phyloP scores from a whole-genome alignment of 202 grass and related monocot genomes.

The Hordeum pubiflorum region DNA sequence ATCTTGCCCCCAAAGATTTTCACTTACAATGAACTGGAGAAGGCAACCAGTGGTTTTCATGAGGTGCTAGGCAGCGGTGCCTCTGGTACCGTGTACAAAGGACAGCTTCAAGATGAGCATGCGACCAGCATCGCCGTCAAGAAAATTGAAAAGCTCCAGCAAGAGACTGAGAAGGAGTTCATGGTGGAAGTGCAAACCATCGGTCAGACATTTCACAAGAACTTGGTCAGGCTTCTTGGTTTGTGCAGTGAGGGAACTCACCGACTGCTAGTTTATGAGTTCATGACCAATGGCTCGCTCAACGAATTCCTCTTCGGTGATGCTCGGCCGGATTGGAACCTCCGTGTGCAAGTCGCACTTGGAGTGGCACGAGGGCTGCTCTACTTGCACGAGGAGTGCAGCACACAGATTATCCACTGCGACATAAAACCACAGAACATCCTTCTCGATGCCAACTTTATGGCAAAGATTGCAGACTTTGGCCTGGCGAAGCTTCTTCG shows the following conservation, averaged over 20 bases:
- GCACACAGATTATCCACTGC: constrained; percentile 69
- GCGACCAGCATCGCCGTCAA: constrained; percentile 42
- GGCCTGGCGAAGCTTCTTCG: constrained; percentile 69
- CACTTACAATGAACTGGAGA: constrained; percentile 43
- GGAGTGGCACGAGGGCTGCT: constrained; percentile 49
- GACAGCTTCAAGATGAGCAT: constrained; percentile 23
- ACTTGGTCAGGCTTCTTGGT: constrained; percentile 50
- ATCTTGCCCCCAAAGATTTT: constrained; percentile 25
- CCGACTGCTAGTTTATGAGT: constrained; percentile 58
- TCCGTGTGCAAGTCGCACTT: constrained; percentile 36
- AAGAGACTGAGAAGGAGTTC: constrained; percentile 60
- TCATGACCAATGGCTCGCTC: constrained; percentile 62
- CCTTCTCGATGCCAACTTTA: constrained; percentile 35
- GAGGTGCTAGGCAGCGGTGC: constrained; percentile 42
- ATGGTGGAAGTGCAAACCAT: constrained; percentile 54
- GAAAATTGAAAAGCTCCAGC: constrained; percentile 35
- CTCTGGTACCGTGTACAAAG: constrained; percentile 48
- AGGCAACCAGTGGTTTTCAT: constrained; percentile 32
- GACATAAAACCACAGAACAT: constrained; percentile 82
- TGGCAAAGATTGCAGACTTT: constrained; percentile 65
- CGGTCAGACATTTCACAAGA: constrained; percentile 58
- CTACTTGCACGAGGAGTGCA: constrained; percentile 74
- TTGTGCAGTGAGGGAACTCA: constrained; percentile 54
- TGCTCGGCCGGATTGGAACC: constrained; percentile 27
- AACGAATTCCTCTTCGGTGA: constrained; percentile 20